A percentile compares a stretch with the other conserved stretches of the same genome.
phyloP scores from a whole-genome alignment of 2,329 filamentous ascomycete species.

The Fusarium sp. region DNA sequence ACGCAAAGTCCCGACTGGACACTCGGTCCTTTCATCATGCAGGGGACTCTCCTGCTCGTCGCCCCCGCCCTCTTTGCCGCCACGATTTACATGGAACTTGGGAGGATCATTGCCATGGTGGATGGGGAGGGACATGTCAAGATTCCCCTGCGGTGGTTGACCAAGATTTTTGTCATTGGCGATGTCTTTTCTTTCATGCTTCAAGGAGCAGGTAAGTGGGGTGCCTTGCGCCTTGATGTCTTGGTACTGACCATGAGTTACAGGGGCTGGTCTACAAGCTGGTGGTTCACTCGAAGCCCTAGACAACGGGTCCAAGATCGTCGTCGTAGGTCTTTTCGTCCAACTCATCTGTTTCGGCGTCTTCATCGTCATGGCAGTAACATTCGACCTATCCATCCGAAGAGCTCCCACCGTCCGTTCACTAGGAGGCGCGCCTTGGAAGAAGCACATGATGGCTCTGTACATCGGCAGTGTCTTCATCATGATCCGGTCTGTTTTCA shows the following conservation, averaged over 20 bases:
- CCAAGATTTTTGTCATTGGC: constrained; percentile 32
- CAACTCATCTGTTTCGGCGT: constrained; percentile 66
- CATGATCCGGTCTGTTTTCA: constrained; percentile 55
- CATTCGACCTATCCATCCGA: constrained; percentile 55
- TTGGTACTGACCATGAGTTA: not conserved
- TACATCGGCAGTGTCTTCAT: constrained; percentile 49
- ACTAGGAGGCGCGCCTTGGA: constrained; percentile 41
- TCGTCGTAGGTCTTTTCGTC: constrained; percentile 64
- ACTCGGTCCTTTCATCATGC: not conserved
- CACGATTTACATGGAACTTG: constrained; percentile 11
- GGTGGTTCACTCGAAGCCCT: constrained; percentile 48
- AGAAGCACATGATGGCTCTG: constrained; percentile 43
- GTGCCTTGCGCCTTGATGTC: not conserved
- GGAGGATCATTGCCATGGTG: not conserved
- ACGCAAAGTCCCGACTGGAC: not conserved
- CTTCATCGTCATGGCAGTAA: constrained; percentile 60
- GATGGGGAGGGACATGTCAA: not conserved
- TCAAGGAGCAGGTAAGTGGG: constrained; percentile 15
- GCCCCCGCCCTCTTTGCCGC: constrained; percentile 11
- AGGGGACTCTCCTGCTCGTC: constrained; percentile 12
- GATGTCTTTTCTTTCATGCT: constrained; percentile 32
- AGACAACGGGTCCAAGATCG: constrained; percentile 56
- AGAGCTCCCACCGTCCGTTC: constrained; percentile 14
- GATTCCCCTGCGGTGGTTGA: constrained; percentile 25
- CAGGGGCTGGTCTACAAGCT: constrained; percentile 18